Conservation (phyloP, 2,329 filamentous ascomycete species). For the Ploettnerulaceae sp. region DNA sequence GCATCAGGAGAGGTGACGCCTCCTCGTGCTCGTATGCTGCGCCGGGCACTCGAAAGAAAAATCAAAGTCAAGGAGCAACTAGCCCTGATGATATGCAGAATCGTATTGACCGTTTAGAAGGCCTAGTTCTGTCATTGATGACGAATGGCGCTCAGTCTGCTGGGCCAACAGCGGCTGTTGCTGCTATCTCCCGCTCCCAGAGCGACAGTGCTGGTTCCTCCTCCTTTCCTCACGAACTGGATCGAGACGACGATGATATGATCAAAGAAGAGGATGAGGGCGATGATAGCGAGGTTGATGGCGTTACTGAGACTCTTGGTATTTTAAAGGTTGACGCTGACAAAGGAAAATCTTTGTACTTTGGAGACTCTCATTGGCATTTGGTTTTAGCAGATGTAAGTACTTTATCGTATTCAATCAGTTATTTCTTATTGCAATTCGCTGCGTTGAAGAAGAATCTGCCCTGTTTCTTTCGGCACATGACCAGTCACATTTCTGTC, state of each 20-base stretch:
- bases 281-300: slow-evolving; percentile 64
- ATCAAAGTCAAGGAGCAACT: slow-evolving; percentile 55
- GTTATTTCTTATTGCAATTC: not conserved
- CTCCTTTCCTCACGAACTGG: slow-evolving; percentile 38
- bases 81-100: slow-evolving; percentile 96
- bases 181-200: slow-evolving; percentile 40
- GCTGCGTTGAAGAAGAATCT: not conserved
- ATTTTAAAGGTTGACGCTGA: slow-evolving; percentile 75
- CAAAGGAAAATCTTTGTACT: slow-evolving; percentile 70
- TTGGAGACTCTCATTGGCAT: slow-evolving; percentile 81
- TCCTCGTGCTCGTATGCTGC: slow-evolving; percentile 80
- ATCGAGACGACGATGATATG: slow-evolving; percentile 53
- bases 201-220: slow-evolving; percentile 31
- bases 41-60: slow-evolving; percentile 66
- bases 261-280: slow-evolving; percentile 52
- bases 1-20: slow-evolving; percentile 79
- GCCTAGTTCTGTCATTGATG: slow-evolving; percentile 88
- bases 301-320: slow-evolving; percentile 70
- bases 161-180: slow-evolving; percentile 52
- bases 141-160: slow-evolving; percentile 70
- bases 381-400: slow-evolving; percentile 65
- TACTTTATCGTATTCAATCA: slow-evolving; percentile 14
- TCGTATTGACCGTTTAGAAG: slow-evolving; percentile 90
- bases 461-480: not conserved
- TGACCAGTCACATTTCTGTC: too few relatives aligned